Conservation (phyloP, 495 filamentous ascomycete genomes). For the Daldinia childiae region DNA sequence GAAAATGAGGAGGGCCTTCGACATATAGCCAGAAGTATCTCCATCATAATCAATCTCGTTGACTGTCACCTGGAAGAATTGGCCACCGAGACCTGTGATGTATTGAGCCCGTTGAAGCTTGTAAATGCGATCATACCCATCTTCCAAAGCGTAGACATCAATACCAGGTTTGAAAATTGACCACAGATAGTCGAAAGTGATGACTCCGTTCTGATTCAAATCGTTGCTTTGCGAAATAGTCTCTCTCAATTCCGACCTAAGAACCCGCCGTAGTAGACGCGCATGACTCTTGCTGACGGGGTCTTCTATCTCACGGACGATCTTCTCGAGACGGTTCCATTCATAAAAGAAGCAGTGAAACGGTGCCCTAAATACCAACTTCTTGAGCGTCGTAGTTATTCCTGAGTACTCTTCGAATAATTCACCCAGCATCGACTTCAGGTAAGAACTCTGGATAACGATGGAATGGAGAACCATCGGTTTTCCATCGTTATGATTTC, state of each 20-base stretch:
- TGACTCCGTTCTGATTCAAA: slow-evolving; percentile 64
- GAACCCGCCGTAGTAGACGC: slow-evolving; percentile 63
- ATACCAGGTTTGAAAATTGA: slow-evolving; percentile 55
- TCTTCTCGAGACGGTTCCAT: slow-evolving; percentile 65
- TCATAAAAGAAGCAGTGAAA: slow-evolving; percentile 74
- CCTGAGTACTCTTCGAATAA: slow-evolving; percentile 71
- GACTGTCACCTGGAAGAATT: slow-evolving; percentile 56
- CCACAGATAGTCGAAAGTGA: slow-evolving; percentile 65
- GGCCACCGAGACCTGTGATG: slow-evolving; percentile 39
- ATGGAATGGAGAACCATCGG: slow-evolving; percentile 49
- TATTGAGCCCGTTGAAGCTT: slow-evolving; percentile 48
- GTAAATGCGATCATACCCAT: slow-evolving; percentile 48
- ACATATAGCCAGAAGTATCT: slow-evolving; percentile 62
- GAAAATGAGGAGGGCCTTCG: slow-evolving; percentile 55
- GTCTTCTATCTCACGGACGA: slow-evolving; percentile 58
- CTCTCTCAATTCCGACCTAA: slow-evolving; percentile 68
- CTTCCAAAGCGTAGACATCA: slow-evolving; percentile 44
- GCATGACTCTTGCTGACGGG: slow-evolving; percentile 63
- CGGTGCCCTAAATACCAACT: slow-evolving; percentile 66
- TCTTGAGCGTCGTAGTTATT: slow-evolving; percentile 66
- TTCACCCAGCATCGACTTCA: slow-evolving; percentile 65
- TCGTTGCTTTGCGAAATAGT: slow-evolving; percentile 66
- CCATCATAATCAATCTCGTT: slow-evolving; percentile 70
- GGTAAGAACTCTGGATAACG: slow-evolving; percentile 69
- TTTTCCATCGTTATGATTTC: slow-evolving; percentile 25